phyloP scores from a whole-genome alignment of 1,139 yeast genomes.

The Candida glucosophila region DNA sequence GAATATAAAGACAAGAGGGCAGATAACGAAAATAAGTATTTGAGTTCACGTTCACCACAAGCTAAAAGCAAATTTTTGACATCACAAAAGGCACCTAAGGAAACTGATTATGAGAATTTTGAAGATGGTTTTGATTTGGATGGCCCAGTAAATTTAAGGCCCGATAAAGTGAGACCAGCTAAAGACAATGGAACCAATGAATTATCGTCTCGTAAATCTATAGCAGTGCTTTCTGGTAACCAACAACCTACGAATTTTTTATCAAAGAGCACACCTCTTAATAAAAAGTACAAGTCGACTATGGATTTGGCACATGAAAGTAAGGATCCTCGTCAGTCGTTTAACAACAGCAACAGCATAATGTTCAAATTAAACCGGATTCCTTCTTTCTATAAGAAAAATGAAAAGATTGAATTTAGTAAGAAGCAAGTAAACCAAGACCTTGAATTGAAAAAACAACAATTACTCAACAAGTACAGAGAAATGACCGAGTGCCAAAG shows the following conservation, averaged over 20 bases:
- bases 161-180: slow-evolving; percentile 7
- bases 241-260: slow-evolving; percentile 3
- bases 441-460: slow-evolving; percentile 14
- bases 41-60: slow-evolving; percentile 24
- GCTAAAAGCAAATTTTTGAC: too few species aligned
- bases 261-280: slow-evolving; percentile 5
- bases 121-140: slow-evolving; percentile 24
- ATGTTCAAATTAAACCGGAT: slow-evolving; percentile 33
- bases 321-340: slow-evolving; percentile 13
- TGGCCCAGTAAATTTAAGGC: slow-evolving; percentile 7
- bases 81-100: too few species aligned
- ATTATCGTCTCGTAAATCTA: slow-evolving; percentile 13
- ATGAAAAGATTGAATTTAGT: slow-evolving; percentile 8
- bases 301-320: slow-evolving; percentile 16
- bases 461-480: slow-evolving; percentile 19
- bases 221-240: slow-evolving; percentile 16
- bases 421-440: slow-evolving; percentile 11
- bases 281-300: slow-evolving; percentile 24
- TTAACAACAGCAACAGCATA: slow-evolving; percentile 25
- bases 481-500: slow-evolving; percentile 17
- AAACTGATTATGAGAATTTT: too few species aligned
- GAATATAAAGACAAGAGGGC: slow-evolving; percentile 9
- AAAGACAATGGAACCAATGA: slow-evolving; percentile 2
- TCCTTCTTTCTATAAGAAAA: slow-evolving; percentile 30
- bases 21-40: slow-evolving; percentile 19